Conservation (phyloP, 345 rosid genomes). For the Corymbia maculata region DNA sequence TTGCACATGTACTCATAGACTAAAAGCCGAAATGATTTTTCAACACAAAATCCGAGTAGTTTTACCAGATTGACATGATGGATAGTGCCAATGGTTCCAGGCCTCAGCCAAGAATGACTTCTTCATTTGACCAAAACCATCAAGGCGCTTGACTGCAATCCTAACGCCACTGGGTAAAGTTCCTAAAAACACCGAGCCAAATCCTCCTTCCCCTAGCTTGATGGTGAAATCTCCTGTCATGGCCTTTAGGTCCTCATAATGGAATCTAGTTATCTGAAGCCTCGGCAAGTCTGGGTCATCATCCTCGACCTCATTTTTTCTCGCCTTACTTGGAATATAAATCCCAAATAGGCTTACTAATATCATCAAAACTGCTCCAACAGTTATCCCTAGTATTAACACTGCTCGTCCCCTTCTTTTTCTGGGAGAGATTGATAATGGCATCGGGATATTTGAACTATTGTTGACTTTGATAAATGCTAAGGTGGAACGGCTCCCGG, state of each 20-base stretch:
- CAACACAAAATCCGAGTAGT: too few relatives aligned
- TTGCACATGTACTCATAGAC: too few relatives aligned
- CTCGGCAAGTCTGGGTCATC: neutral
- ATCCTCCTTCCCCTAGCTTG: neutral
- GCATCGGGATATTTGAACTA: neutral
- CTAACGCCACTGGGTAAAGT: neutral
- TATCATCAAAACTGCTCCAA: neutral
- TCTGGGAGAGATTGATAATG: neutral
- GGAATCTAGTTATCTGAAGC: neutral
- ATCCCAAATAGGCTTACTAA: neutral
- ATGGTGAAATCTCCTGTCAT: neutral
- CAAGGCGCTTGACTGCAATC: neutral
- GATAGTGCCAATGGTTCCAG: too few relatives aligned
- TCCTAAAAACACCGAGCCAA: neutral
- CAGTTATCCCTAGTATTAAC: neutral
- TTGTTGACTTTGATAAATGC: neutral
- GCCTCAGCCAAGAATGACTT: neutral
- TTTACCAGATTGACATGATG: too few relatives aligned
- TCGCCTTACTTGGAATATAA: neutral
- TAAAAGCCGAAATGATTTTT: too few relatives aligned
- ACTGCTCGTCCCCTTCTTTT: neutral
- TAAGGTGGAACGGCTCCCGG: neutral
- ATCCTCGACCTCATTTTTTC: neutral
- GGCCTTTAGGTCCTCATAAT: neutral
- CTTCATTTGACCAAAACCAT: neutral